Conservation (phyloP, 208 protist genomes). For the Acanthamoeba healyi region DNA sequence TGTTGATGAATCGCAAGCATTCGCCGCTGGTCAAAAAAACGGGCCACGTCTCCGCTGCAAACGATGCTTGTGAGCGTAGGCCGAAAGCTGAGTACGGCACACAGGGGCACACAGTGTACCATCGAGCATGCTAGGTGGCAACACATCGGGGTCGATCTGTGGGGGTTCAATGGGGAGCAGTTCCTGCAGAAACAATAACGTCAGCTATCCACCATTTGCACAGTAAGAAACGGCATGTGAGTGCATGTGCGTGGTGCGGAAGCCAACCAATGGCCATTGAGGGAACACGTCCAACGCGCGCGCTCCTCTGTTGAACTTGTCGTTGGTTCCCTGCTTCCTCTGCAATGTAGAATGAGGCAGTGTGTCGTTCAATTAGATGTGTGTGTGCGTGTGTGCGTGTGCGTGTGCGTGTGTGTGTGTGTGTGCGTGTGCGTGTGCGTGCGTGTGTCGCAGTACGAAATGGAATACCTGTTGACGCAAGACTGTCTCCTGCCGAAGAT, state of each 20-base stretch:
- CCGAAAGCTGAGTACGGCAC: no score
- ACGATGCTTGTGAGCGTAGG: no score
- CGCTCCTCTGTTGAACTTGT: background rate
- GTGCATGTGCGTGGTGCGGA: no score
- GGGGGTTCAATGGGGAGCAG: background rate
- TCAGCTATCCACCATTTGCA: no score
- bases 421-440: constrained; percentile 74
- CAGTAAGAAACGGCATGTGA: no score
- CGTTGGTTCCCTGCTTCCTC: background rate
- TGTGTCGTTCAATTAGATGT: background rate
- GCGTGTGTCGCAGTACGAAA: no score
- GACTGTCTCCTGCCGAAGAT: background rate
- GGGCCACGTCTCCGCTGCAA: background rate
- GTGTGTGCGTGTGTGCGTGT: constrained; percentile 46
- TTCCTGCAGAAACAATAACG: background rate
- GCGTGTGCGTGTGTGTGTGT: constrained; percentile 27
- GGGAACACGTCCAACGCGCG: background rate
- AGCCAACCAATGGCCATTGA: background rate
- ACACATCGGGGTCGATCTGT: background rate
- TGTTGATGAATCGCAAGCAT: background rate
- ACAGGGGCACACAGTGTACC: background rate
- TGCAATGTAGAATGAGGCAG: no score
- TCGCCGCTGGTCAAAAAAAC: background rate
- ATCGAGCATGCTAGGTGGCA: background rate
- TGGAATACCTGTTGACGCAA: background rate